Conservation (phyloP, 2,329 filamentous ascomycete genomes). For the Arthrobotrys sinensis region DNA sequence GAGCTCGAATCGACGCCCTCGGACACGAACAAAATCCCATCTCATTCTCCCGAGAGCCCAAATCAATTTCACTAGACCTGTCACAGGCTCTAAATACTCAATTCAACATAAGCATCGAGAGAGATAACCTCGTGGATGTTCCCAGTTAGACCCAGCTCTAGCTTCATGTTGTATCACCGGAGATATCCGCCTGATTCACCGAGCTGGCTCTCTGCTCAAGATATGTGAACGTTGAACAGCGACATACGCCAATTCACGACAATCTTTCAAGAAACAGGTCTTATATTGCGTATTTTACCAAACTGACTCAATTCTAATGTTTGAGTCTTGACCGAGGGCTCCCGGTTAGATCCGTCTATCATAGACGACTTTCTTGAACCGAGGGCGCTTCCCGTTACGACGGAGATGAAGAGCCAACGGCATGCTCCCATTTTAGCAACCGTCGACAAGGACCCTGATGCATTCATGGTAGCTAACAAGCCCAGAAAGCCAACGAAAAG, state of each 20-base stretch:
- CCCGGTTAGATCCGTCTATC: background rate
- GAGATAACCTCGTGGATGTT: constrained; percentile 24
- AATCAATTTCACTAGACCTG: background rate
- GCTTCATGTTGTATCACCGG: constrained; percentile 31
- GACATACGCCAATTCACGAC: background rate
- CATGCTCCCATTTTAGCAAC: constrained; percentile 1
- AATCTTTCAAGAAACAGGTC: background rate
- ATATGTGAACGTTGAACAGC: background rate
- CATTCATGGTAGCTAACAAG: constrained; percentile 12
- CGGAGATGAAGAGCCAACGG: constrained; percentile 18
- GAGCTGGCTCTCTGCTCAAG: background rate
- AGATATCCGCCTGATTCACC: constrained; percentile 27
- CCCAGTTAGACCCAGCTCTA: constrained; percentile 7
- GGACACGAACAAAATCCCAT: background rate
- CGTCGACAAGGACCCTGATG: constrained; percentile 6
- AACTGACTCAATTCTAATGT: background rate
- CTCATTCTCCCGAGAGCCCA: background rate
- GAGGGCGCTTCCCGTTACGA: constrained; percentile 1
- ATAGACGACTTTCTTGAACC: background rate
- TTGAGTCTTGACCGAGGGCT: background rate
- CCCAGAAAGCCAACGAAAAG: constrained; percentile 5
- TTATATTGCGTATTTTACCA: constrained; percentile 8
- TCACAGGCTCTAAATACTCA: background rate
- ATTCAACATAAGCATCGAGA: constrained; percentile 3
- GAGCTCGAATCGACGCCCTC: background rate